These are phyloP conservation scores for Brassica incana DNA, from an alignment of 345 rosid genomes.

Conservation along the genomic window DNA sequence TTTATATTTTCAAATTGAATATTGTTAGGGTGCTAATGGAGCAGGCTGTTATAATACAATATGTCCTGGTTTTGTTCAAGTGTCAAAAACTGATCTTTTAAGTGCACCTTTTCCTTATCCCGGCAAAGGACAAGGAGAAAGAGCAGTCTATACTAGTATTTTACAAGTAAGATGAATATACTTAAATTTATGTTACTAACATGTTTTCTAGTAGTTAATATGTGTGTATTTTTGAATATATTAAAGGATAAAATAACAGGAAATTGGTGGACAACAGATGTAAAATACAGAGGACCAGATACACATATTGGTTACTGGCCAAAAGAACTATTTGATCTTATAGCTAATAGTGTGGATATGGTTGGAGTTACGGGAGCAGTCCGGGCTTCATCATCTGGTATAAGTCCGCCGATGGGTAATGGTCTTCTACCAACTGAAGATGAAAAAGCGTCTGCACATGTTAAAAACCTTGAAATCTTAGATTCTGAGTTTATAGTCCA, in stretches of 20 bases:
- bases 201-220: not conserved
- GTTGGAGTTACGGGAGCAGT: constrained; percentile 21
- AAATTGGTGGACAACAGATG: constrained; percentile 16
- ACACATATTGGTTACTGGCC: constrained; percentile 24
- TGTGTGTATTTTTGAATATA: not conserved
- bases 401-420: constrained; percentile 26
- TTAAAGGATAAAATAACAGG: constrained; percentile 1
- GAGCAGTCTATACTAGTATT: not conserved
- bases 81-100: not conserved
- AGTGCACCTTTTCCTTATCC: not conserved
- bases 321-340: constrained; percentile 27
- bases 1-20: not conserved
- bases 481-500: not conserved
- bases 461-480: not conserved
- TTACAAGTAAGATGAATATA: constrained; percentile 1
- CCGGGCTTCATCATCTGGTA: constrained; percentile 14
- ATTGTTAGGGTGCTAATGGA: constrained; percentile 24
- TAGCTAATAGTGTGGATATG: not conserved
- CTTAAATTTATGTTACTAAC: not conserved
- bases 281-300: not conserved
- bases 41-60: constrained; percentile 22
- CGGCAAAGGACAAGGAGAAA: not conserved
- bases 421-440: not conserved
- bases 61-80: constrained; percentile 30
- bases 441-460: not conserved